Evolutionary conservation across 192 early-diverging fungal genomes (phyloP).

Genomic region (Coemansia guatemalensis): DNA sequence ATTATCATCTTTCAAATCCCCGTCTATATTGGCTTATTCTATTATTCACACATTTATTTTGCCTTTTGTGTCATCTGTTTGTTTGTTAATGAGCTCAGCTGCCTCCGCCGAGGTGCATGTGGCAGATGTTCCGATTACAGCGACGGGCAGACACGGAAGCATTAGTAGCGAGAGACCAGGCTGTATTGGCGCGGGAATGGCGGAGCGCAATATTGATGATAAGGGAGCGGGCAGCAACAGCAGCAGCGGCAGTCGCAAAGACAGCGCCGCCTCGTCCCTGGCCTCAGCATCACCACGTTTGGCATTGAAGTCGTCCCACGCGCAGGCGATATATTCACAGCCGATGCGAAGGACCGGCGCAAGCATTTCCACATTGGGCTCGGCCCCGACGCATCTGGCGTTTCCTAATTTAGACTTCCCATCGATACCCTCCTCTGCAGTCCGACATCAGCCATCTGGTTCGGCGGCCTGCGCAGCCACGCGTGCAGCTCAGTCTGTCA

Average conservation of each 20-base stretch:
- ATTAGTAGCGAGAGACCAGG: constrained; percentile 19
- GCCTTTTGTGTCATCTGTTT: not conserved
- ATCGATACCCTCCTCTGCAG: constrained; percentile 17
- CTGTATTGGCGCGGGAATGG: constrained; percentile 10
- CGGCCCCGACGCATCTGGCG: constrained; percentile 3
- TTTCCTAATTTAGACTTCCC: constrained; percentile 24
- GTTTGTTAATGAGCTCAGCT: constrained; percentile 44
- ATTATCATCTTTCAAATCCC: not conserved
- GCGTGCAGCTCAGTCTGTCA: not conserved
- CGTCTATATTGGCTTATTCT: not conserved
- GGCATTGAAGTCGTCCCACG: constrained; percentile 2
- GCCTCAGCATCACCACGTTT: constrained; percentile 12
- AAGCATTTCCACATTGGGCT: not conserved
- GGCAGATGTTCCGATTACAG: constrained; percentile 36
- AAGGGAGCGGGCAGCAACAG: not conserved
- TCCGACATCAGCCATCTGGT: constrained; percentile 5
- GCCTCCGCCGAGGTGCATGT: constrained; percentile 39
- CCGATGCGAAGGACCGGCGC: not conserved
- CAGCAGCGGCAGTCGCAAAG: constrained; percentile 8
- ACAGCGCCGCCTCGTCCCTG: constrained; percentile 14
- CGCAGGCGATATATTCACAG: constrained; percentile 4
- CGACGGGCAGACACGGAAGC: constrained; percentile 12
- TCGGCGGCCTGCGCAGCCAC: not conserved
- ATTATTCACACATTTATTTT: not conserved
- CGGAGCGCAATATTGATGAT: not conserved